Evolutionary conservation across 1,284 basidiomycete genomes (phyloP), one percentile per base, ranked within the genome.

Genomic region (Vanrija sp.): DNA sequence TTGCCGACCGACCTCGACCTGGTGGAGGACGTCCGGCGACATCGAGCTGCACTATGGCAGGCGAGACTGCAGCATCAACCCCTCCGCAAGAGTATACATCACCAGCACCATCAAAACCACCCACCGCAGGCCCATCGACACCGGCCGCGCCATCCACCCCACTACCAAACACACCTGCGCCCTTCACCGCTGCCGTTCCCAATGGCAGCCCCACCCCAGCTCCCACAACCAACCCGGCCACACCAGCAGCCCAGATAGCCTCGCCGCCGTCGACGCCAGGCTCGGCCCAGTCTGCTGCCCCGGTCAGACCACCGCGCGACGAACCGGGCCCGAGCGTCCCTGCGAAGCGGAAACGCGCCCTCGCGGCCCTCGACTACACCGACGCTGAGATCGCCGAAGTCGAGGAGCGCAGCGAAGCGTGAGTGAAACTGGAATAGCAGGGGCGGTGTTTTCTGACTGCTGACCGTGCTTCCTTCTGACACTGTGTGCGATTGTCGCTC

Each of bases 291-390:
- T 6, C 38, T 18, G 38, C 38, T 5, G 16, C n/a, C n/a, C n/a
- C 38, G 16, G n/a, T 15, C n/a, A 39, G 38, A n/a, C 38, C 38
- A 7, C 38, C 6, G n/a, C 38, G n/a, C 19, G n/a, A 39, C 6
- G n/a, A 39, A 20, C 19, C 38, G 19, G 38, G 19, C 38, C 38
- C n/a, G 12, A 39, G 38, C 38, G 38, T n/a, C n/a, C 19, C 19
- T n/a, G n/a, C 19, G 38, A 39, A 51, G 27, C 44, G 57, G n/a
- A 59, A 56, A 25, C 54, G 57, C 35, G 47, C 49, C 16, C 46
- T 56, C 18, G 31, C 48, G 23, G 51, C 49, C 4, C 41, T 42
- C 6, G 51, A 54, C 16, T 56, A 56, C 18, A 45, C 41, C 10
- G 24, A 23, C 2, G 41, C 35, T 9, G 57, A 59, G 45, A 31